Evolutionary conservation across 2,329 filamentous ascomycete genomes (phyloP), one percentile per base, ranked within the genome.

Genomic region (Chaetomiaceae sp.): DNA sequence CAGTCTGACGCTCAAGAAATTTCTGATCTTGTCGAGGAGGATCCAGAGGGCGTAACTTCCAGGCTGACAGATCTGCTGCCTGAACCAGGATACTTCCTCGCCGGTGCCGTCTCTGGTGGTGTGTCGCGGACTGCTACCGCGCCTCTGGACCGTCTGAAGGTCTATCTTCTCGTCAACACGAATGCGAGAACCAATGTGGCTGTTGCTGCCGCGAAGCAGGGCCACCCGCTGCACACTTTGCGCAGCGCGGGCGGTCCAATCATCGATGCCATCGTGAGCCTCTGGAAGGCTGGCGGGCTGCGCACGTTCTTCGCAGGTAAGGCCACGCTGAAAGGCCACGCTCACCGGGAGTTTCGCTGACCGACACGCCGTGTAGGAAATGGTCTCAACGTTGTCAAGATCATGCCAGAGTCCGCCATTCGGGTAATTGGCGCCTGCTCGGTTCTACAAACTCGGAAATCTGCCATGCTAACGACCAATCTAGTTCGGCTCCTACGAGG

Each of bases 401-500:
- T 99, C 54, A 96, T 97, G 89, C 93, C 93, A 0, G 93, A 99
- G 72, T 96, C 92, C 23, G 92, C 93, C 21, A 96, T 99, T 66
- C 95, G 96, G 62, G 73, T 75, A 64, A 33, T 60, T 60, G 44
- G 31, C 31, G 13, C 27, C 43, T 14, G 2, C 13, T 30, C 10
- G 10, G 4, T 13, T 33, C 3, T 46, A 7, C 34, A 40, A 3
- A 35, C 37, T 37, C 60, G 6, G 6, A 10, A 66, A 44, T 63
- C 44, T 14, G 13, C 16, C n/a, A 14, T 27, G 17, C 47, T 53
- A 25, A 53, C 34, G 1, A 14, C 8, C n/a, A n/a, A 10, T 17
- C n/a, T 23, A 76, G 70, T 99, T 99, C 67, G 93, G 93, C 54
- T 92, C 91, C 17, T 99, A 96, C 65, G 93, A 99, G 80, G 90